Conservation (phyloP, 306 rosid species). For the Styphnolobium japonicum region DNA sequence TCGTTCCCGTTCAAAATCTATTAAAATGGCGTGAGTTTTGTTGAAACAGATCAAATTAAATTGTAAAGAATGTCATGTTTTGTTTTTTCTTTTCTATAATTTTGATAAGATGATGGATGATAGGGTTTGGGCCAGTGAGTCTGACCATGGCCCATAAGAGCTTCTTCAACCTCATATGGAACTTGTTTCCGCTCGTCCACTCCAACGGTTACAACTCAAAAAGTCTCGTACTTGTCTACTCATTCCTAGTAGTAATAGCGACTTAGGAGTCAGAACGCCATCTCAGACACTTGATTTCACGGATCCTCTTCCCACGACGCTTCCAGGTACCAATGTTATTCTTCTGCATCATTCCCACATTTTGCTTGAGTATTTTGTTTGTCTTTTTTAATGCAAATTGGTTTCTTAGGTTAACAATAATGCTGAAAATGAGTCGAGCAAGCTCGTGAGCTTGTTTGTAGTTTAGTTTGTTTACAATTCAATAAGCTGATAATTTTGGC, state of each 20-base stretch:
- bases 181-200: conserved; percentile 19
- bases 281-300: neutral
- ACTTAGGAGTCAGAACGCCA: too few relatives aligned
- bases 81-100: too few relatives aligned
- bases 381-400: neutral
- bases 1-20: too few relatives aligned
- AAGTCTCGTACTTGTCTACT: neutral
- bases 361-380: neutral
- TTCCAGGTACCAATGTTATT: neutral
- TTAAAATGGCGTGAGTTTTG: too few relatives aligned
- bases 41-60: too few relatives aligned
- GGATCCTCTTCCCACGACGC: conserved; percentile 21
- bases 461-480: too few relatives aligned
- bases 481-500: too few relatives aligned
- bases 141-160: neutral
- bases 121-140: neutral
- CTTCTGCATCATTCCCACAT: neutral
- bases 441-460: too few relatives aligned
- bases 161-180: too few relatives aligned
- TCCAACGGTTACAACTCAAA: conserved; percentile 1
- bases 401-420: neutral
- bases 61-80: too few relatives aligned
- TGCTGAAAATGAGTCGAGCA: too few relatives aligned
- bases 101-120: neutral
- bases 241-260: neutral